Evolutionary conservation across 106 monocot genomes (phyloP).

Genomic region (Apostasia shenzhenica): DNA sequence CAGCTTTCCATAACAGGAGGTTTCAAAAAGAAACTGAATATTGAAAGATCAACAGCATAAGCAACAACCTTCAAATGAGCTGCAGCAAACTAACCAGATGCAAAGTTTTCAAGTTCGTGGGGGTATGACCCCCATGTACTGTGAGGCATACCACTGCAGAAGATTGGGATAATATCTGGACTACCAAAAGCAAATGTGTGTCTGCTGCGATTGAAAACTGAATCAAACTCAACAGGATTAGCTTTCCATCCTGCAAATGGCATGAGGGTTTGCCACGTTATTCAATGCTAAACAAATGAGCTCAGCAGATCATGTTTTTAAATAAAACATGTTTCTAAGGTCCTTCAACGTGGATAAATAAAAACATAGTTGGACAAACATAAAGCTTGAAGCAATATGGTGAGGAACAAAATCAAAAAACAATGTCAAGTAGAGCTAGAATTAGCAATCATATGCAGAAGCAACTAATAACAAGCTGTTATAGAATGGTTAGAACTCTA

Average conservation of each 20-base stretch:
- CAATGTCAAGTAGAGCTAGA: no score
- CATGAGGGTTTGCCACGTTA: neutral
- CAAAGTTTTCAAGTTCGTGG: conserved; percentile 90
- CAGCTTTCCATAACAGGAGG: neutral
- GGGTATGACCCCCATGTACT: conserved; percentile 80
- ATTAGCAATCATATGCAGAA: no score
- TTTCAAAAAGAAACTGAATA: neutral
- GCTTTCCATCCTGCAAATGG: conserved; percentile 83
- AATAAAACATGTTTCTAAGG: neutral
- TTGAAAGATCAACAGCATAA: neutral
- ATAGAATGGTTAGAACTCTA: no score
- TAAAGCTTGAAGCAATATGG: neutral
- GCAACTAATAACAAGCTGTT: no score
- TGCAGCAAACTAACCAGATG: conserved; percentile 42
- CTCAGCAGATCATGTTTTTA: neutral
- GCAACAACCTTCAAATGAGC: neutral
- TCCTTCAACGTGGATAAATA: neutral
- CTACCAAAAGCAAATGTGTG: conserved; percentile 91
- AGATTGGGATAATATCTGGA: conserved; percentile 93
- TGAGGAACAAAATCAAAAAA: no score
- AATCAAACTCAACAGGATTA: conserved; percentile 95
- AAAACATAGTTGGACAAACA: neutral
- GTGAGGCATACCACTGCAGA: conserved; percentile 62
- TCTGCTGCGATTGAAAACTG: conserved; percentile 77
- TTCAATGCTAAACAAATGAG: neutral